Percentiles rank a stretch among this genome's conserved stretches.
Conservation (phyloP, 306 rosid species). For the Gillenia trifoliata region DNA sequence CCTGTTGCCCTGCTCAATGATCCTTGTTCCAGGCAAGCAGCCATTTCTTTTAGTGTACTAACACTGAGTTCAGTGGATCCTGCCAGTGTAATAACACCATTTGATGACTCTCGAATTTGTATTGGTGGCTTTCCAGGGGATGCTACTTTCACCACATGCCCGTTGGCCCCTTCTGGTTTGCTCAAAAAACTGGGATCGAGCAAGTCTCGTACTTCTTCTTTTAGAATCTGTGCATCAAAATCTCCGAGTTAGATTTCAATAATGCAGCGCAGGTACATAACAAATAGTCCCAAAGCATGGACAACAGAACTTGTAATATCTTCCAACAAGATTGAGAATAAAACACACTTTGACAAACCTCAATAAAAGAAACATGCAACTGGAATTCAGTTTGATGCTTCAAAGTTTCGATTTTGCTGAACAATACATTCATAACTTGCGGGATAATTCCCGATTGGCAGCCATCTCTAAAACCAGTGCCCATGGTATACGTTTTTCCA, state of each 20-base stretch:
- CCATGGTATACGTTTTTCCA: conserved; percentile 99
- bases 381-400: conserved; percentile 87
- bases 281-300: neutral
- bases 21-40: conserved; percentile 96
- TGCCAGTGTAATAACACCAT: conserved; percentile 95
- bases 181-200: conserved; percentile 67
- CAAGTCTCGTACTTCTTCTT: conserved; percentile 98
- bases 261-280: conserved; percentile 6
- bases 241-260: conserved; percentile 29
- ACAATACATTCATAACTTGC: conserved; percentile 86
- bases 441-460: conserved; percentile 74
- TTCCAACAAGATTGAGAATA: neutral
- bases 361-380: conserved; percentile 93
- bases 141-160: conserved; percentile 66
- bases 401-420: conserved; percentile 75
- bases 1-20: conserved; percentile 96
- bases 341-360: conserved; percentile 43
- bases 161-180: conserved; percentile 82
- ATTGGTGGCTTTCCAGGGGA: conserved; percentile 85
- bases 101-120: conserved; percentile 98
- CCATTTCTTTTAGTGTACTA: conserved; percentile 80
- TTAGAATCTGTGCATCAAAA: conserved; percentile 69
- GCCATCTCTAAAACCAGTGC: conserved; percentile 94
- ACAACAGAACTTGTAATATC: neutral
- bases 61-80: conserved; percentile 97